Conservation (phyloP, 1,139 yeast genomes). For the Candida sojae region DNA sequence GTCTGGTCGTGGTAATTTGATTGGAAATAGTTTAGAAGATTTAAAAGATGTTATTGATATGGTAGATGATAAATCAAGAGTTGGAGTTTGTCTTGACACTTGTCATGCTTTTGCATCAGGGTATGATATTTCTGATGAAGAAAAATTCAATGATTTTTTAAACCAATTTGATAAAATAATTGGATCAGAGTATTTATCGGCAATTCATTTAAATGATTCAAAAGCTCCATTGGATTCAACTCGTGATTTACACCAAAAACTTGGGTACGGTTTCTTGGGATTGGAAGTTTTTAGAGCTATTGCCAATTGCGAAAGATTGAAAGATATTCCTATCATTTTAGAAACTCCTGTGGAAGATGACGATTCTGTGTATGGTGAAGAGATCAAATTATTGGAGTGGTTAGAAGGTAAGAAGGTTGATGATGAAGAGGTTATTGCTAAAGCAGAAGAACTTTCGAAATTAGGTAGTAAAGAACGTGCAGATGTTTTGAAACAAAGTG, state of each 20-base stretch:
- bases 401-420: constrained; percentile 53
- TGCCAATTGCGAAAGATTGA: constrained; percentile 66
- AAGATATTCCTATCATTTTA: constrained; percentile 74
- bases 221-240: constrained; percentile 91
- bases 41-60: constrained; percentile 70
- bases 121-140: constrained; percentile 68
- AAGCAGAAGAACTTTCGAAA: constrained; percentile 49
- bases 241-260: constrained; percentile 85
- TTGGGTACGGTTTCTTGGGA: constrained; percentile 90
- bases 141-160: constrained; percentile 68
- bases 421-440: constrained; percentile 57
- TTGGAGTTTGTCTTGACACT: constrained; percentile 94
- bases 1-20: constrained; percentile 96
- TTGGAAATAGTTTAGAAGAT: constrained; percentile 82
- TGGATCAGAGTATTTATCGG: constrained; percentile 74
- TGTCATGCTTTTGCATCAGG: constrained; percentile 98
- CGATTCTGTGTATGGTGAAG: constrained; percentile 71
- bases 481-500: constrained; percentile 46
- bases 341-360: constrained; percentile 82
- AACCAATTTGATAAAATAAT: constrained; percentile 65
- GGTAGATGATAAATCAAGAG: constrained; percentile 74
- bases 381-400: constrained; percentile 77
- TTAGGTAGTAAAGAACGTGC: constrained; percentile 61
- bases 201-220: constrained; percentile 90
- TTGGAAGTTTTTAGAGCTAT: constrained; percentile 78